Conservation (phyloP, 768 basidiomycete genomes). For the Suillus decipiens region DNA sequence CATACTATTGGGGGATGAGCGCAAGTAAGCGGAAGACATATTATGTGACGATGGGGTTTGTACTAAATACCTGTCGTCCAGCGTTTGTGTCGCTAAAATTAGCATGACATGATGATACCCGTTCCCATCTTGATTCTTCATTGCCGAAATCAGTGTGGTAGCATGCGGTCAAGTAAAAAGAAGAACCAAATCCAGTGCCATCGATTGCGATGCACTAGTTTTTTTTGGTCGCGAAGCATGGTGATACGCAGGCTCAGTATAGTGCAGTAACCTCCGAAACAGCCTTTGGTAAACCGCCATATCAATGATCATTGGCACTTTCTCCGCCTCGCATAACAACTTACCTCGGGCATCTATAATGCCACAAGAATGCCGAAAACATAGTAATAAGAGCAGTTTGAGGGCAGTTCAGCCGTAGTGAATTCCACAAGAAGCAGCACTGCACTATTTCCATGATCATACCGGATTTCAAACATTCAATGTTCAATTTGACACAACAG, state of each 20-base stretch:
- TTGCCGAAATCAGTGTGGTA: not conserved
- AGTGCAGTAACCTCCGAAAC: not conserved
- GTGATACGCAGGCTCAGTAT: too few species aligned
- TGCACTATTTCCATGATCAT: not conserved
- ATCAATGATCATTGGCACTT: not conserved
- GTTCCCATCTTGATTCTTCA: not conserved
- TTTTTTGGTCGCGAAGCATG: not conserved
- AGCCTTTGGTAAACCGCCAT: not conserved
- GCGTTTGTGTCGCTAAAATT: not conserved
- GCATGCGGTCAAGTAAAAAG: not conserved
- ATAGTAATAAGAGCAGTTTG: not conserved
- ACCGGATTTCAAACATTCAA: not conserved
- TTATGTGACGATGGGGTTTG: not conserved
- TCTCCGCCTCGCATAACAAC: not conserved
- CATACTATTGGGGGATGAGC: not conserved
- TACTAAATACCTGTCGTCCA: not conserved
- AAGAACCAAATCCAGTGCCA: not conserved
- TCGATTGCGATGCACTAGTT: not conserved
- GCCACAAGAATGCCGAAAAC: not conserved
- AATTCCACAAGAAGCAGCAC: not conserved
- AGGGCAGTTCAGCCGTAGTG: not conserved
- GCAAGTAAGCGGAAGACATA: not conserved
- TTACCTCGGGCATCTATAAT: not conserved
- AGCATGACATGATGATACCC: not conserved
- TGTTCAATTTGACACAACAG: not conserved